phyloP scores from a whole-genome alignment of 2,329 filamentous ascomycete species.

The Amesomyces nigricolor region DNA sequence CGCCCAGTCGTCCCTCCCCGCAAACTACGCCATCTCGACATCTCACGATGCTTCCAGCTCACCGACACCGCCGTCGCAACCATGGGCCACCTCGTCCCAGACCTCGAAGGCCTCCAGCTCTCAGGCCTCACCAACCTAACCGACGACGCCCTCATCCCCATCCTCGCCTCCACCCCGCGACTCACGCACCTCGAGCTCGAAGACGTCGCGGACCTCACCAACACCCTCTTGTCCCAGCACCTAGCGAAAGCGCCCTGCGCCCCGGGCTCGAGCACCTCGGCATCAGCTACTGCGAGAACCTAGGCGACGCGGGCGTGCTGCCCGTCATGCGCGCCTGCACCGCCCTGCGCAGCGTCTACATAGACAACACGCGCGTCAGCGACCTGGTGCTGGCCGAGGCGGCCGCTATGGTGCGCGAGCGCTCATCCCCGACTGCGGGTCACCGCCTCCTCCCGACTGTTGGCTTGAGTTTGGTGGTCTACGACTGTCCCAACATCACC shows the following conservation, averaged over 20 bases:
- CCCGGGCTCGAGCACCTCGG: conserved; percentile 69
- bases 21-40: conserved; percentile 74
- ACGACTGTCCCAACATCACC: conserved; percentile 86
- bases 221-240: conserved; percentile 63
- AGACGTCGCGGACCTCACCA: conserved; percentile 72
- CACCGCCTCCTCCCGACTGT: conserved; percentile 39
- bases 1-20: conserved; percentile 70
- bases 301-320: conserved; percentile 79
- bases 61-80: conserved; percentile 66
- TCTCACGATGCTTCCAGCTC: conserved; percentile 71
- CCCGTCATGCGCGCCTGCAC: conserved; percentile 72
- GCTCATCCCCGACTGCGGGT: conserved; percentile 43
- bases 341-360: conserved; percentile 64
- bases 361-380: conserved; percentile 91
- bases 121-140: conserved; percentile 70
- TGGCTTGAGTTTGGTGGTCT: conserved; percentile 73
- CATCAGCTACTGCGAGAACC: conserved; percentile 80
- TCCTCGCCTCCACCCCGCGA: conserved; percentile 68
- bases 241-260: conserved; percentile 74
- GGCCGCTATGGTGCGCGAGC: conserved; percentile 67
- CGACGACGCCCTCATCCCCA: conserved; percentile 63
- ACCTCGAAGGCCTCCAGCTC: conserved; percentile 76
- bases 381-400: conserved; percentile 83
- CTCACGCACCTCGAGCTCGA: conserved; percentile 88
- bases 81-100: conserved; percentile 68